phyloP scores from a whole-genome alignment of 2,329 filamentous ascomycete species.

The Exophiala alcalophila region DNA sequence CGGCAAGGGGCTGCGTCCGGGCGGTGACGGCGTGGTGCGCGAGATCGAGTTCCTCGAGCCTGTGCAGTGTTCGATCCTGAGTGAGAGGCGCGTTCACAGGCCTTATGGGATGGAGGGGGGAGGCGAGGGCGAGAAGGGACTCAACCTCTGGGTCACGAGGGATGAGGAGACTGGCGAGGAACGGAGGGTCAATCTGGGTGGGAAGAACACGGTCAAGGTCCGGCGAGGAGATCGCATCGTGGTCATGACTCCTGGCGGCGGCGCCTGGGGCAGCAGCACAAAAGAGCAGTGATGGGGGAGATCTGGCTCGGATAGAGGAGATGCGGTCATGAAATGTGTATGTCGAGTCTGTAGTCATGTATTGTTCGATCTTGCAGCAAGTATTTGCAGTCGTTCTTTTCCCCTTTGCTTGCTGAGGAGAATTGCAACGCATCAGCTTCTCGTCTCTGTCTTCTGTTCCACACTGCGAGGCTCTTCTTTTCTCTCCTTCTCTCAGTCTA shows the following conservation, averaged over 20 bases:
- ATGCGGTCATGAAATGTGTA: too few species aligned
- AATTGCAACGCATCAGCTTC: too few species aligned
- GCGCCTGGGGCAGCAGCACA: too few species aligned
- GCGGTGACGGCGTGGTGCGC: slow-evolving; percentile 73
- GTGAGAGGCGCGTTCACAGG: slow-evolving; percentile 28
- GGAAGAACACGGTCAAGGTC: slow-evolving; percentile 31
- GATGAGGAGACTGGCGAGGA: slow-evolving; percentile 19
- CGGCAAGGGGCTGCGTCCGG: slow-evolving; percentile 62
- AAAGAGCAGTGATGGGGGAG: too few species aligned
- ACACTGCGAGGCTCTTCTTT: too few species aligned
- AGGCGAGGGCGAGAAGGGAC: slow-evolving; percentile 24
- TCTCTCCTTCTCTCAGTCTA: too few species aligned
- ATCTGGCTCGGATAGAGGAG: too few species aligned
- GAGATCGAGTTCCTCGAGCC: slow-evolving; percentile 80
- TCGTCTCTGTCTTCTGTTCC: not conserved
- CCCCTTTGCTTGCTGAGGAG: too few species aligned
- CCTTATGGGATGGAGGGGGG: slow-evolving; percentile 33
- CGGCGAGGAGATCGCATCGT: slow-evolving; percentile 39
- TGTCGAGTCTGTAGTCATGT: too few species aligned
- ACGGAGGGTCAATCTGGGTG: slow-evolving; percentile 28
- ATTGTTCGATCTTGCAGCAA: too few species aligned
- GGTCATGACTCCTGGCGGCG: slow-evolving; percentile 30
- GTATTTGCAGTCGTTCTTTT: too few species aligned
- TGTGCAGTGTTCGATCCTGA: slow-evolving; percentile 57
- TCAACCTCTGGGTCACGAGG: slow-evolving; percentile 30